A percentile compares a stretch with the other conserved stretches of the same genome.
Evolutionary conservation across 192 early-diverging fungal genomes (phyloP).

Genomic region (Lobosporangium transversale): DNA sequence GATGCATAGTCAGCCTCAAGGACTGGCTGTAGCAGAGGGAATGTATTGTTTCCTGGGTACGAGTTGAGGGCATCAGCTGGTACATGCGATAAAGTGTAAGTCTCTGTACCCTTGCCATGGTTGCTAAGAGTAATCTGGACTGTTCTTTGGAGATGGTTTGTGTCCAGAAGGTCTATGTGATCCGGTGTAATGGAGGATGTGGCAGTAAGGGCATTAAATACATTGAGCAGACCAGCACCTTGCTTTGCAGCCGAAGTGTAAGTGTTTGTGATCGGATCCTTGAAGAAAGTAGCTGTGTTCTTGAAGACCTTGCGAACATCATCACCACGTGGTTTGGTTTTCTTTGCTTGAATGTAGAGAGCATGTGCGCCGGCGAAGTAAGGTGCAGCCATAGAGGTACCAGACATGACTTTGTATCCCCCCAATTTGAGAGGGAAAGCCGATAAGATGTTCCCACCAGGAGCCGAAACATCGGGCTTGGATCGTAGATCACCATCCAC

Average conservation of each 20-base stretch:
- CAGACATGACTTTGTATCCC: conserved; percentile 29
- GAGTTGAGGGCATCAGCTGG: conserved; percentile 30
- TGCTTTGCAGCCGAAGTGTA: conserved; percentile 37
- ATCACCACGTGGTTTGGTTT: conserved; percentile 13
- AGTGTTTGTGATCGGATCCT: not conserved
- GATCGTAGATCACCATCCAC: conserved; percentile 67
- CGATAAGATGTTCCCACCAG: conserved; percentile 62
- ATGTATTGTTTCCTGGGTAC: conserved; percentile 29
- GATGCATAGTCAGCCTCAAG: conserved; percentile 34
- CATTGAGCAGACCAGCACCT: conserved; percentile 43
- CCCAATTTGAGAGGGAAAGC: conserved; percentile 28
- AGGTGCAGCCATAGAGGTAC: conserved; percentile 60
- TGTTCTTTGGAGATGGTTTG: conserved; percentile 22
- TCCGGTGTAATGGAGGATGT: conserved; percentile 17
- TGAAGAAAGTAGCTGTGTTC: conserved; percentile 33
- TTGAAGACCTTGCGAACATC: conserved; percentile 40
- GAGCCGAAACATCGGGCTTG: conserved; percentile 63
- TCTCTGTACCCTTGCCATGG: conserved; percentile 24
- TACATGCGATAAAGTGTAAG: conserved; percentile 52
- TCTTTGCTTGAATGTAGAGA: conserved; percentile 32
- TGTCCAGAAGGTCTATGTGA: conserved; percentile 32
- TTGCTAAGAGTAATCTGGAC: conserved; percentile 55
- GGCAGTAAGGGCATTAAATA: conserved; percentile 21
- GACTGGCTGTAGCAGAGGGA: conserved; percentile 11
- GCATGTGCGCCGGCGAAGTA: conserved; percentile 51